Evolutionary conservation across 2,329 filamentous ascomycete genomes (phyloP).

Genomic region (Cordyceps fumosorosea): DNA sequence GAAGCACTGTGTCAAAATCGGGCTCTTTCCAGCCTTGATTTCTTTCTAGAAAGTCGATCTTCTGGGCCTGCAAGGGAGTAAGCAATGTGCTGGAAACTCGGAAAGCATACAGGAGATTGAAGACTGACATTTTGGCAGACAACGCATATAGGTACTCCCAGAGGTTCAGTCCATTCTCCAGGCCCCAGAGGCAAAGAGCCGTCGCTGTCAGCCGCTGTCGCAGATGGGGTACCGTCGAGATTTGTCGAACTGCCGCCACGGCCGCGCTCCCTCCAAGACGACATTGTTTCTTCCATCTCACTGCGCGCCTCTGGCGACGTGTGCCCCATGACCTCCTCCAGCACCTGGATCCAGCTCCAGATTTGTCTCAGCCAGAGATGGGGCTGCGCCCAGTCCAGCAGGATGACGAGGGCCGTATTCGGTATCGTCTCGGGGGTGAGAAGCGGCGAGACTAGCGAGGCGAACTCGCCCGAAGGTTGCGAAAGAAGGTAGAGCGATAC

Average conservation of each 20-base stretch:
- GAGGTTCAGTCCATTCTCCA: slow-evolving; percentile 86
- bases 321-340: slow-evolving; percentile 69
- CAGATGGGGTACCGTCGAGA: slow-evolving; percentile 53
- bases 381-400: slow-evolving; percentile 94
- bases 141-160: slow-evolving; percentile 82
- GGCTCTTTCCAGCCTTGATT: slow-evolving; percentile 92
- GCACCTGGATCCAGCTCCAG: slow-evolving; percentile 79
- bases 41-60: slow-evolving; percentile 84
- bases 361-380: slow-evolving; percentile 89
- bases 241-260: slow-evolving; percentile 56
- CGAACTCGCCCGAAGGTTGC: slow-evolving; percentile 77
- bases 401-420: slow-evolving; percentile 78
- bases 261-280: slow-evolving; percentile 69
- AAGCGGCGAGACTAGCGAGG: slow-evolving; percentile 74
- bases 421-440: slow-evolving; percentile 78
- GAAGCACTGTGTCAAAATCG: slow-evolving; percentile 91
- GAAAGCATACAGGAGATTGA: slow-evolving; percentile 13
- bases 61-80: slow-evolving; percentile 57
- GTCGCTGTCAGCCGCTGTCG: slow-evolving; percentile 57
- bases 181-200: slow-evolving; percentile 72
- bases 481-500: slow-evolving; percentile 84
- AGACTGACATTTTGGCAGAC: slow-evolving; percentile 84
- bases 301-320: slow-evolving; percentile 71
- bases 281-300: slow-evolving; percentile 81
- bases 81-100: slow-evolving; percentile 15